phyloP scores from a whole-genome alignment of 73 alveolate genomes.

The Paramecium octaurelia region DNA sequence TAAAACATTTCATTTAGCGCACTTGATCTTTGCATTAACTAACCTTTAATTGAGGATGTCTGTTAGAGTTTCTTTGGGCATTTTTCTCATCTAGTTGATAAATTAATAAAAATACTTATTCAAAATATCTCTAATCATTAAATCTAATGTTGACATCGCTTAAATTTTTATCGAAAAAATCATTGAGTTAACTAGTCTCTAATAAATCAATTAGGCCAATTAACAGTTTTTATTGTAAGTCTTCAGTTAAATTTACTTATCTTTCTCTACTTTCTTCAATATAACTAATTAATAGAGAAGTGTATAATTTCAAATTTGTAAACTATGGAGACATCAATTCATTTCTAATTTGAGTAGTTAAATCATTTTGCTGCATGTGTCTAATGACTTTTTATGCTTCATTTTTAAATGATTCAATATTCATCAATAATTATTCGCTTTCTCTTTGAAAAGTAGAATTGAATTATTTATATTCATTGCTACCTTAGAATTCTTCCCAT shows the following conservation, averaged over 20 bases:
- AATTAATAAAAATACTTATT: not conserved
- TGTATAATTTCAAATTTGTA: not conserved
- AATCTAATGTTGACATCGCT: slow-evolving; percentile 48
- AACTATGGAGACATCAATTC: slow-evolving; percentile 28
- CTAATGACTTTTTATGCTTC: slow-evolving; percentile 21
- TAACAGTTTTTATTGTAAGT: not conserved
- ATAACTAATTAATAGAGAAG: not conserved
- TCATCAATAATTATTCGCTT: not conserved
- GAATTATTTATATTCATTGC: slow-evolving; percentile 1
- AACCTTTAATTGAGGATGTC: slow-evolving; percentile 20
- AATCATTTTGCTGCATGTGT: not conserved
- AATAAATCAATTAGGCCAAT: not conserved
- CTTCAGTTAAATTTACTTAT: not conserved
- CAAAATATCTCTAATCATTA: slow-evolving; percentile 48
- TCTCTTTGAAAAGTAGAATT: slow-evolving; percentile 23
- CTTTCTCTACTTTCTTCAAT: slow-evolving; percentile 53
- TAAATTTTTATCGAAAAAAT: slow-evolving; percentile 50
- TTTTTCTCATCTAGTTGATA: slow-evolving; percentile 28
- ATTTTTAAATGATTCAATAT: slow-evolving; percentile 1
- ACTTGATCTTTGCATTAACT: not conserved
- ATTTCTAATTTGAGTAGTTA: not conserved
- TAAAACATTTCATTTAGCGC: not conserved
- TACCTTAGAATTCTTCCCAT: slow-evolving; percentile 23
- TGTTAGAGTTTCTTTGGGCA: not conserved
- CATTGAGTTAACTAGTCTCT: slow-evolving; percentile 54